Evolutionary conservation across 805 yeast species (phyloP).

Genomic region (Yamadazyma insecticola): DNA sequence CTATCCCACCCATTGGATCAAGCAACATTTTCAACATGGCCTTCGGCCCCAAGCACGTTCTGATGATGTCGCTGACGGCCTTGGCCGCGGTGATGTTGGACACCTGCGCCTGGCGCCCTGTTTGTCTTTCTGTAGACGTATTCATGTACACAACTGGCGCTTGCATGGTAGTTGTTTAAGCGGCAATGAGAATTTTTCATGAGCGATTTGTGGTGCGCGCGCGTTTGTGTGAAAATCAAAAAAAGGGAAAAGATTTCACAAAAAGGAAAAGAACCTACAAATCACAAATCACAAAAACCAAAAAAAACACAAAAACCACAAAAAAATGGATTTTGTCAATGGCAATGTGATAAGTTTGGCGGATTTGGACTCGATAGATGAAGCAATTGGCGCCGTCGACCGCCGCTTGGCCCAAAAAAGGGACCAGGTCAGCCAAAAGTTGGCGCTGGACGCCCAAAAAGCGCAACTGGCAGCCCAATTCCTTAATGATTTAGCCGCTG

Average conservation of each 20-base stretch:
- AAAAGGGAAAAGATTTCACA: no score
- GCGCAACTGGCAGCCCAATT: no score
- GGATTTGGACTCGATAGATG: conserved; percentile 28
- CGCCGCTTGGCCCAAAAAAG: no score
- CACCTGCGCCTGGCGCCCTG: conserved; percentile 95
- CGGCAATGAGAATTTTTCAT: conserved; percentile 4
- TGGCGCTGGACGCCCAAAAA: no score
- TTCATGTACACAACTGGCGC: conserved; percentile 50
- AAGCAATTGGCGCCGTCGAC: conserved; percentile 21
- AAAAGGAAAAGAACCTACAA: not conserved
- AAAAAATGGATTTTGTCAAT: conserved; percentile 26
- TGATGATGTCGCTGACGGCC: conserved; percentile 94
- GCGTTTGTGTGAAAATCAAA: no score
- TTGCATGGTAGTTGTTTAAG: conserved; percentile 24
- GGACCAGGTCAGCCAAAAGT: no score
- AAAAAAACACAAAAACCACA: not conserved
- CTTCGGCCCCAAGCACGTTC: conserved; percentile 98
- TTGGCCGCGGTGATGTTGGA: conserved; percentile 99
- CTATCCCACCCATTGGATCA: conserved; percentile 97
- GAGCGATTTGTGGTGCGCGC: conserved; percentile 2
- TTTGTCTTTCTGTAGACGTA: conserved; percentile 87
- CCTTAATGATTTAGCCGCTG: no score
- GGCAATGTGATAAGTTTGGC: conserved; percentile 25
- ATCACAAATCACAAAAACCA: not conserved
- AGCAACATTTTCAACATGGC: conserved; percentile 98